Base-by-base conservation (phyloP, 2,329 filamentous ascomycete genomes). In the Ophiostoma montium region DNA sequence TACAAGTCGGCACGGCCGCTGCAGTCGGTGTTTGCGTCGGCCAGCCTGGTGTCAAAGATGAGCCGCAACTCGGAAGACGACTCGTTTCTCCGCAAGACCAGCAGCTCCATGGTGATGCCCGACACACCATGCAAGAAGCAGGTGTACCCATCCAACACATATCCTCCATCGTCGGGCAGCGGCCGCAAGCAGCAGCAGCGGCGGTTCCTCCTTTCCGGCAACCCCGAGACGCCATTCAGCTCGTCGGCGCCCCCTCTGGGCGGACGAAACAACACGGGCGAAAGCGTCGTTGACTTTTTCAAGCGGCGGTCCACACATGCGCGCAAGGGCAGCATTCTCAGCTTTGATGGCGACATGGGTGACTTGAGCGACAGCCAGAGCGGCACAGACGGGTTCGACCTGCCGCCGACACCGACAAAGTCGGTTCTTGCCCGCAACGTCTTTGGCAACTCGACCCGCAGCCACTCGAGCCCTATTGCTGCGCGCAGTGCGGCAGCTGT, bases 111-210 rank as follows among this genome's bases (percentile, higher is more conserved):
- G 59, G 74, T 76, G 30, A 89, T 94, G 72, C 90, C 92, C 1
- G 92, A 96, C 61, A 98, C 92, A 1, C 92, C 92, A 1, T 96
- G 92, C 66, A 98, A 96, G 69, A 88, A 92, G 61, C 81, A 84
- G 48, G 70, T 74, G 5, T 81, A 78, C 56, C 68, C 82, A 50
- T 78, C 89, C 66, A 72, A 84, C 57, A 78, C 84, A 47, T 76
- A 76, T 64, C 78, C 80, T 1, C 75, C 72, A 1, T 69, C 69
- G 1, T 68, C 70, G 12, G 79, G 78, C 47, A 81, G 74, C 61
- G 75, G 74, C 44, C 70, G 79, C 61, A 75, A 75, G 57, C 70
- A 78, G 55, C 76, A 79, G 50, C 76, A 80, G 46, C 55, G 53
- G 13, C 52, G 52, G 1, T 55, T 55, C 52, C 81, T 85, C 54